Evolutionary conservation across 2,329 filamentous ascomycete species (phyloP).

Genomic region (Beauveria australis): DNA sequence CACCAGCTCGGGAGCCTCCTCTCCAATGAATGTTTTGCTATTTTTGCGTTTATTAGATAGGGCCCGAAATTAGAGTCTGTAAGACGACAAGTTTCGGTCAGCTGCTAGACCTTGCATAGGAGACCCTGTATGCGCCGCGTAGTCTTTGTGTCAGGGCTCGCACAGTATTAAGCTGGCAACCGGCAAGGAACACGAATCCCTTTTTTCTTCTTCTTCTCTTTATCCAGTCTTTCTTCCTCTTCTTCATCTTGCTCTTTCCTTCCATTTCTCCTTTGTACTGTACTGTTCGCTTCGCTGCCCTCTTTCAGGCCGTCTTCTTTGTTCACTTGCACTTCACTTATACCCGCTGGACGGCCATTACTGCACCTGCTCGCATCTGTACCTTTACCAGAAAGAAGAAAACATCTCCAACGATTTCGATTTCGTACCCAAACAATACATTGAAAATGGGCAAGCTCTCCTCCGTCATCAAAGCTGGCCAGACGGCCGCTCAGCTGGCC

Average conservation of each 20-base stretch:
- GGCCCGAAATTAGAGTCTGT: not conserved
- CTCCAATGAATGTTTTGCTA: not conserved
- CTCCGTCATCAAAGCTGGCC: conserved; percentile 24
- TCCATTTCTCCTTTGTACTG: not conserved
- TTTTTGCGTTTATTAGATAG: not conserved
- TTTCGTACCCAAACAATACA: not conserved
- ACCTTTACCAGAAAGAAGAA: not conserved
- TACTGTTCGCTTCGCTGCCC: not conserved
- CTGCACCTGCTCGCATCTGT: not conserved
- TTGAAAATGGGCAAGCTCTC: conserved; percentile 22
- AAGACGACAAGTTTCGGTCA: not conserved
- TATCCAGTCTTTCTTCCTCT: not conserved
- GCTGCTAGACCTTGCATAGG: not conserved
- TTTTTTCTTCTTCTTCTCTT: not conserved
- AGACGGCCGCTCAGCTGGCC: conserved; percentile 26
- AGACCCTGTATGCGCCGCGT: not conserved
- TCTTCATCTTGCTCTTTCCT: not conserved
- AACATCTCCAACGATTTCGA: not conserved
- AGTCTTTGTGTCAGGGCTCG: not conserved
- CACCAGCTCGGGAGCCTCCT: not conserved
- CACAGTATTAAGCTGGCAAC: not conserved
- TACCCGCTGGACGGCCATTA: not conserved
- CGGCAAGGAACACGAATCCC: not conserved
- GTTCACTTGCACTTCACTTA: conserved; percentile 7
- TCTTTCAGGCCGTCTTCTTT: not conserved